Base-by-base conservation (phyloP, 495 filamentous ascomycete genomes). In the Tuber aestivum region DNA sequence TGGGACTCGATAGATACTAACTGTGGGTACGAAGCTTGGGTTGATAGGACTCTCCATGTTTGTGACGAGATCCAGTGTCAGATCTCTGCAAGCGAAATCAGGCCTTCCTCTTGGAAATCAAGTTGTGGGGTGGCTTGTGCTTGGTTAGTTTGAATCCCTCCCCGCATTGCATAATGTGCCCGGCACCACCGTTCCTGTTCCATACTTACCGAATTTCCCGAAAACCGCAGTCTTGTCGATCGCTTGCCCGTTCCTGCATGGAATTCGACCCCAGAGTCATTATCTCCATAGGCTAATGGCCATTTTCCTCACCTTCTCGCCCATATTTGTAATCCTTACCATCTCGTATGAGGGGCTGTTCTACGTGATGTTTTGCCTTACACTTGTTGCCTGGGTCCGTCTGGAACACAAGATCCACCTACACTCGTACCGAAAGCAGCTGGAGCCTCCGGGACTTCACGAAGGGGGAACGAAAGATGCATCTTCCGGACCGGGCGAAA, bases 301-400 rank as follows among this genome's bases (percentile, higher is more conserved):
- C 78, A 88, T 98, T 56, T 99, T 98, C 86, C 87, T 99, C 65
- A 93, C 94, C 20, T 98, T 97, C 82, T 91, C 94, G 0, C 96
- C 96, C 1, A 91, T 91, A 18, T 99, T 99, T 83, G 92, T 99
- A 82, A 92, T 98, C 79, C 91, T 99, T 76, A 97, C 94, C 38
- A 98, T 97, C 83, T 97, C 94, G 27, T 99, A 97, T 86, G 96
- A 99, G 83, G 95, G 96, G 0, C 87, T 99, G 5, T 99, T 99
- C 85, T 98, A 97, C 86, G 88, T 97, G 77, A 90, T 90, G 32
- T 98, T 97, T 84, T 94, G 90, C 81, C 86, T 91, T 69, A 91
- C 91, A 35, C 87, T 99, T 16, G 87, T 97, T 75, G 91, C 90
- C 76, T 99, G 96, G 96, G 93, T 97, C 35, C 89, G 90, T 37